Evolutionary conservation across 495 filamentous ascomycete species (phyloP).

Genomic region (Penicillium dipodomyicola): DNA sequence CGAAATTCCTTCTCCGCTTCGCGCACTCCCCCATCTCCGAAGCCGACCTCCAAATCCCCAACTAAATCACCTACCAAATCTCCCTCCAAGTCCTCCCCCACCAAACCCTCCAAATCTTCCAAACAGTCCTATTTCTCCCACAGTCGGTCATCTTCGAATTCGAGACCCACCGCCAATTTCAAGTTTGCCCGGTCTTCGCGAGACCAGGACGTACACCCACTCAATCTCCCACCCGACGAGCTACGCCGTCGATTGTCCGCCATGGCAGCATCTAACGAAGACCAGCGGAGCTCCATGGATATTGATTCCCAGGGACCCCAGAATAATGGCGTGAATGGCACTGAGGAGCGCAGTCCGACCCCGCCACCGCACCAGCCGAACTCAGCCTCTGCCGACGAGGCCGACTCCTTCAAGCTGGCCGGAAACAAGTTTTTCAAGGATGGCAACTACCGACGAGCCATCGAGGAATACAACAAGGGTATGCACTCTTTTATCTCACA

Average conservation of each 20-base stretch:
- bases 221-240: slow-evolving; percentile 86
- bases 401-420: slow-evolving; percentile 84
- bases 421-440: slow-evolving; percentile 97
- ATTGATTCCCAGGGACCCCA: slow-evolving; percentile 53
- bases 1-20: slow-evolving; percentile 27
- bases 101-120: slow-evolving; percentile 31
- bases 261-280: slow-evolving; percentile 63
- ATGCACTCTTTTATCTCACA: slow-evolving; percentile 17
- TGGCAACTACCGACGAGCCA: slow-evolving; percentile 77
- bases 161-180: slow-evolving; percentile 14
- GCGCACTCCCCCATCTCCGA: slow-evolving; percentile 13
- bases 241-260: slow-evolving; percentile 66
- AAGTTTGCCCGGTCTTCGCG: slow-evolving; percentile 45
- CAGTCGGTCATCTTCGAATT: slow-evolving; percentile 35
- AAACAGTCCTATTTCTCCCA: slow-evolving; percentile 33
- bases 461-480: slow-evolving; percentile 95
- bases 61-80: slow-evolving; percentile 14
- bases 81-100: slow-evolving; percentile 21
- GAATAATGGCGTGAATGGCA: slow-evolving; percentile 56
- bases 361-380: slow-evolving; percentile 76
- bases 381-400: slow-evolving; percentile 60
- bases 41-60: slow-evolving; percentile 20
- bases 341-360: slow-evolving; percentile 58
- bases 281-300: slow-evolving; percentile 68
- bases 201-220: slow-evolving; percentile 72